phyloP scores from a whole-genome alignment of 768 basidiomycete genomes.

The Pulveroboletus sp. region DNA sequence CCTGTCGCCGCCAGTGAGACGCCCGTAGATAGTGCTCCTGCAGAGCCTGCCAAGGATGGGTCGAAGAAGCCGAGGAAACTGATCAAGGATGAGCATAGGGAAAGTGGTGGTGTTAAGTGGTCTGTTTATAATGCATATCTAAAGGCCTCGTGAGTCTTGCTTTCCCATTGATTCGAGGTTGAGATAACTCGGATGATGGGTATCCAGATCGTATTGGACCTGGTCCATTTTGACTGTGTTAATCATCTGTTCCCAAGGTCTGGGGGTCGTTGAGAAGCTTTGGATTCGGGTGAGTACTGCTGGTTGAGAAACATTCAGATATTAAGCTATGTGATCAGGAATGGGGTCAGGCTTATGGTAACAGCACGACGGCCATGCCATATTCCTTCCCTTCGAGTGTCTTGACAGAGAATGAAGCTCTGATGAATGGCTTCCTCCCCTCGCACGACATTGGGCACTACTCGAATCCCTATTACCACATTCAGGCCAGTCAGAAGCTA shows the following conservation, averaged over 20 bases:
- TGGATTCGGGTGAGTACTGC: conserved; percentile 25
- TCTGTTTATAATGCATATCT: conserved; percentile 62
- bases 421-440: conserved; percentile 24
- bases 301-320: not conserved
- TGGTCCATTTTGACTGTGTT: conserved; percentile 21
- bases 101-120: conserved; percentile 81
- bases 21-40: conserved; percentile 2
- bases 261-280: conserved; percentile 28
- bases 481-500: conserved; percentile 4
- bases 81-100: conserved; percentile 77
- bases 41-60: not conserved
- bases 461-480: conserved; percentile 15
- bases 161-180: not conserved
- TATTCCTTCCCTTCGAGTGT: conserved; percentile 17
- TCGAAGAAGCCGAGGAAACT: conserved; percentile 67
- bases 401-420: conserved; percentile 27
- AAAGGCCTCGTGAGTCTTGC: conserved; percentile 51
- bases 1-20: conserved; percentile 16
- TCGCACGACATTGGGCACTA: conserved; percentile 15
- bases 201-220: conserved; percentile 29
- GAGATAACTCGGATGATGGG: not conserved
- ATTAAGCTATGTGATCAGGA: conserved; percentile 11
- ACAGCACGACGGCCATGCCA: not conserved
- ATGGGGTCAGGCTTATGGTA: conserved; percentile 28
- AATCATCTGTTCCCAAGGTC: conserved; percentile 21